Conservation (phyloP, 352 stramenopile species). For the Pythium vanterpoolii region DNA sequence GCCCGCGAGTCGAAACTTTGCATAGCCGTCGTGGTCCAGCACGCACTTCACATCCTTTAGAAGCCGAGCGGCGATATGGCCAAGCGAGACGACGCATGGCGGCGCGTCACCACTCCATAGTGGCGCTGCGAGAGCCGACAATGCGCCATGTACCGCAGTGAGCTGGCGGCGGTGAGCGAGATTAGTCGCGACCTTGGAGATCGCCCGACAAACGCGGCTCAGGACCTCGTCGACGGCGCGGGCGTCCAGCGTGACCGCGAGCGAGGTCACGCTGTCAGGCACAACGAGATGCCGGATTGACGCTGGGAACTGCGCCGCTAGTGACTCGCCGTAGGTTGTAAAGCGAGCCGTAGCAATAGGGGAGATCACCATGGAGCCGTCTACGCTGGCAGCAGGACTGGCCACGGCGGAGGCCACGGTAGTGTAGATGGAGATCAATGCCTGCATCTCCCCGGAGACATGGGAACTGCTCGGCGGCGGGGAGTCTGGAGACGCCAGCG, state of each 20-base stretch:
- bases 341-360: background rate
- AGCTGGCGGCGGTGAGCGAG: background rate
- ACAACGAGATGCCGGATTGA: slow-evolving; percentile 21
- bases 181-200: background rate
- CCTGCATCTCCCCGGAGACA: background rate
- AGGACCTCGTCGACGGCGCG: slow-evolving; percentile 10
- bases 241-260: slow-evolving; percentile 12
- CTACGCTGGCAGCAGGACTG: background rate
- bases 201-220: slow-evolving; percentile 7
- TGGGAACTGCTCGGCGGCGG: background rate
- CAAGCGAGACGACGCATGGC: background rate
- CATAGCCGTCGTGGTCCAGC: slow-evolving; percentile 13
- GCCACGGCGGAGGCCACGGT: background rate
- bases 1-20: slow-evolving; percentile 40
- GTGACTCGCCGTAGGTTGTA: slow-evolving; percentile 19
- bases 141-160: background rate
- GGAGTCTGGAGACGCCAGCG: background rate
- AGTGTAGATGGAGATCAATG: background rate
- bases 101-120: background rate
- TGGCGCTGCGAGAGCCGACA: background rate
- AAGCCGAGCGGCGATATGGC: background rate
- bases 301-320: slow-evolving; percentile 18
- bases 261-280: slow-evolving; percentile 5
- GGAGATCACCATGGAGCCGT: background rate
- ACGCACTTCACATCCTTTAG: slow-evolving; percentile 6